Conservation (phyloP, 164 flowering plant genomes). For the Tinospora cordifolia region DNA sequence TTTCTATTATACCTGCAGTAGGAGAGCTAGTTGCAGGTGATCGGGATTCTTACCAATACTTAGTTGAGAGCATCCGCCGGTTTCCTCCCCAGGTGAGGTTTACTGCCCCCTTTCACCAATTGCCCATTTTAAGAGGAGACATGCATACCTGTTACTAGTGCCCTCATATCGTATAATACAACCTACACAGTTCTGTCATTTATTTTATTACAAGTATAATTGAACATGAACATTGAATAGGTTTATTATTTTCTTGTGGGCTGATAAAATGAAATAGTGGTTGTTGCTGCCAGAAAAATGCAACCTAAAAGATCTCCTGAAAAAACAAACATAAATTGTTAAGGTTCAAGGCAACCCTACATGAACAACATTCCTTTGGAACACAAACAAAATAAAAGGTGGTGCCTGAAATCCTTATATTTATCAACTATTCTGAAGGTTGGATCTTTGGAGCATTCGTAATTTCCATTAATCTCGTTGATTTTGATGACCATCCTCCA, state of each 20-base stretch:
- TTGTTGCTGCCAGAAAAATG: background rate
- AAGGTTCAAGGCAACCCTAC: background rate
- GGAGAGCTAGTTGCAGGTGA: conserved; percentile 93
- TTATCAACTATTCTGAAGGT: background rate
- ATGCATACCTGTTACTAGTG: background rate
- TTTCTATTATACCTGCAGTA: conserved; percentile 72
- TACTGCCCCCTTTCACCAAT: background rate
- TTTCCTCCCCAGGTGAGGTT: conserved; percentile 73
- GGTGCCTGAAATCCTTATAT: background rate
- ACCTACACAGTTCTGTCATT: background rate
- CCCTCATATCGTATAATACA: background rate
- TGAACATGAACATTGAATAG: background rate
- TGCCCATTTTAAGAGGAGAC: background rate
- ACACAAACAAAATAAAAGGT: background rate
- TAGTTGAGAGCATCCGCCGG: conserved; percentile 89
- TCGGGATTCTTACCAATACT: conserved; percentile 80
- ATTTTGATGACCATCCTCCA: background rate
- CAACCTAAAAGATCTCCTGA: background rate
- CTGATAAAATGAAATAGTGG: background rate
- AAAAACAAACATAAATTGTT: too few species aligned
- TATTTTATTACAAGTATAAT: background rate
- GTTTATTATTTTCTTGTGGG: background rate
- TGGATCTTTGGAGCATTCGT: background rate
- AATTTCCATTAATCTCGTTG: background rate
- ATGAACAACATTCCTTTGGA: background rate